These are phyloP conservation scores for Taphrina deformans DNA, from an alignment of 1,139 yeast species.

Conservation along the genomic window DNA sequence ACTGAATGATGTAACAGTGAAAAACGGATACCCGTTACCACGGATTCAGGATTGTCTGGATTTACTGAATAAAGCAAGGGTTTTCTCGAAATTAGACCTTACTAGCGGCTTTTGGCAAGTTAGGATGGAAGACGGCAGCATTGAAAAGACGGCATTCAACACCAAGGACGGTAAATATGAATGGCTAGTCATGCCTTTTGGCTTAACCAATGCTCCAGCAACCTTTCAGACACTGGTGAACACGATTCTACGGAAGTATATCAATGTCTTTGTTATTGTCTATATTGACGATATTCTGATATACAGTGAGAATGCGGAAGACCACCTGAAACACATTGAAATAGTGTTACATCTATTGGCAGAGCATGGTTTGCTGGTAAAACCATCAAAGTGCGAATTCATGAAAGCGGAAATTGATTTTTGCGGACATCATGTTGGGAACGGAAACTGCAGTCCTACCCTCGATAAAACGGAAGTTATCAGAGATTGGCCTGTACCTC, in stretches of 20 bases:
- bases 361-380: not conserved
- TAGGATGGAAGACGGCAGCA: constrained; percentile 44
- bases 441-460: not conserved
- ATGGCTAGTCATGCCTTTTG: constrained; percentile 38
- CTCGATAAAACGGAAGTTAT: not conserved
- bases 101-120: constrained; percentile 40
- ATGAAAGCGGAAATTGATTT: not conserved
- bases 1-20: constrained; percentile 9
- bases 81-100: constrained; percentile 38
- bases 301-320: not conserved
- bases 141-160: constrained; percentile 33
- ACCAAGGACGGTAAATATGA: constrained; percentile 30
- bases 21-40: constrained; percentile 21
- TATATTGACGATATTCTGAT: constrained; percentile 44
- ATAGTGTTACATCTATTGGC: not conserved
- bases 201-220: constrained; percentile 32
- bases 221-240: constrained; percentile 39
- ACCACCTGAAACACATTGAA: constrained; percentile 2
- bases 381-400: constrained; percentile 3
- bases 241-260: constrained; percentile 32
- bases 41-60: constrained; percentile 7
- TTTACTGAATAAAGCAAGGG: not conserved
- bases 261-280: constrained; percentile 37
- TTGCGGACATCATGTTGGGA: not conserved
- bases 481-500: not conserved